Evolutionary conservation across 345 rosid species (phyloP).

Genomic region (Populus euphratica): DNA sequence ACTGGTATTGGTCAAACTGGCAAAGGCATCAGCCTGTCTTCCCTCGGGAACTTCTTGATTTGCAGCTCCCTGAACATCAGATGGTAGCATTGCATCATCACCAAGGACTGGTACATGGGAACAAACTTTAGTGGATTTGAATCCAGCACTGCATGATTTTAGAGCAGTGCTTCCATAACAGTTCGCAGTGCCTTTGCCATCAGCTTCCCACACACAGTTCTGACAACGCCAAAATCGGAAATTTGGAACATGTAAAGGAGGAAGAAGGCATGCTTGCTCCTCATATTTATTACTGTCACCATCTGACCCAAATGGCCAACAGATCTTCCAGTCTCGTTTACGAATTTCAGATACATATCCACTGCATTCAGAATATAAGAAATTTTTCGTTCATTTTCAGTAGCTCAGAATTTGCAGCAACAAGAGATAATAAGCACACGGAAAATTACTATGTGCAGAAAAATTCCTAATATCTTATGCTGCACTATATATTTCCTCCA

Average conservation of each 20-base stretch:
- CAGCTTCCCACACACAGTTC: conserved; percentile 38
- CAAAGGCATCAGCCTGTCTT: conserved; percentile 23
- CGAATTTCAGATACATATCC: conserved; percentile 58
- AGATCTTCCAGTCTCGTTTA: conserved; percentile 37
- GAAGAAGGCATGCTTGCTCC: conserved; percentile 36
- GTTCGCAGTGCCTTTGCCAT: conserved; percentile 18
- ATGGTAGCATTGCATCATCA: conserved; percentile 16
- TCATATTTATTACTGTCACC: conserved; percentile 23
- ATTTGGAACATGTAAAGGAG: conserved; percentile 49
- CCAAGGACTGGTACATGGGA: conserved; percentile 20
- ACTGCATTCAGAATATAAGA: conserved; percentile 43
- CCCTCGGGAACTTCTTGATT: conserved; percentile 17
- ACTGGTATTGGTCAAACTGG: conserved; percentile 20
- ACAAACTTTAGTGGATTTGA: conserved; percentile 5
- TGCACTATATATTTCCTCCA: neutral
- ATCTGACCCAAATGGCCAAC: conserved; percentile 62
- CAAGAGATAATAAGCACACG: neutral
- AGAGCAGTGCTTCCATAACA: neutral
- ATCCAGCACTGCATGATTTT: neutral
- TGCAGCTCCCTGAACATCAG: conserved; percentile 32
- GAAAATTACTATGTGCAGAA: neutral
- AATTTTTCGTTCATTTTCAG: neutral
- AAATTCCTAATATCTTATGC: neutral
- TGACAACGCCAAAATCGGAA: conserved; percentile 54
- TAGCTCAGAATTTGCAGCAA: conserved; percentile 4